Evolutionary conservation across 768 basidiomycete species (phyloP).

Genomic region (Panellus pusillus): DNA sequence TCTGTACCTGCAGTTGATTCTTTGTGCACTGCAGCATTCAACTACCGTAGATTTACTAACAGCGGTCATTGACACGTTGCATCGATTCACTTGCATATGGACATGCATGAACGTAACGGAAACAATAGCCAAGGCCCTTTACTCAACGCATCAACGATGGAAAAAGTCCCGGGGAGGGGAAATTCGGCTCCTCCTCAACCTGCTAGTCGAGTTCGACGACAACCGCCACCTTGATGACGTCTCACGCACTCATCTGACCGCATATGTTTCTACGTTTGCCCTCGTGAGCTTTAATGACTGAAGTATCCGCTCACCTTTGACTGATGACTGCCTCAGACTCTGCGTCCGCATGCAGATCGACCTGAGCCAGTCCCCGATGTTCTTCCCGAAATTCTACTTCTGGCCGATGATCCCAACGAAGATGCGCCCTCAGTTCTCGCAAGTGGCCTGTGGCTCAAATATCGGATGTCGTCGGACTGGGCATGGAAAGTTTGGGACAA

Average conservation of each 20-base stretch:
- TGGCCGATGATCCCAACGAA: constrained; percentile 56
- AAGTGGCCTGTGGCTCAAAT: constrained; percentile 80
- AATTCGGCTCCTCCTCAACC: constrained; percentile 60
- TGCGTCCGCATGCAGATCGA: constrained; percentile 44
- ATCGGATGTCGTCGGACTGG: constrained; percentile 71
- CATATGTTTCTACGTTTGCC: constrained; percentile 62
- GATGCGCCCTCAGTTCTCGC: constrained; percentile 72
- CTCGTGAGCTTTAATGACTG: constrained; percentile 42
- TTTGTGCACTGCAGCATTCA: constrained; percentile 54
- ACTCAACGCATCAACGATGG: constrained; percentile 61
- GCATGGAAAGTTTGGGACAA: constrained; percentile 86
- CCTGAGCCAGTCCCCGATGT: constrained; percentile 44
- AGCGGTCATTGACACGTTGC: constrained; percentile 69
- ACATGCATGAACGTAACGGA: constrained; percentile 68
- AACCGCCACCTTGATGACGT: constrained; percentile 52
- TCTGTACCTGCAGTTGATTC: constrained; percentile 42
- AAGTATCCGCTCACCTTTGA: neutral
- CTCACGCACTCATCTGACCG: constrained; percentile 58
- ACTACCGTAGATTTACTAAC: constrained; percentile 53
- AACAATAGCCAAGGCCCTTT: constrained; percentile 57
- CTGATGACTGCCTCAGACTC: constrained; percentile 35
- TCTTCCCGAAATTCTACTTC: constrained; percentile 64
- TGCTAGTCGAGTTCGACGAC: constrained; percentile 66
- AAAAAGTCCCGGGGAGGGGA: constrained; percentile 60
- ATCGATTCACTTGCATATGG: constrained; percentile 73